A percentile compares a stretch with the other conserved stretches of the same genome.
phyloP scores from a whole-genome alignment of 768 basidiomycete species.

The Lactarius tabidus region DNA sequence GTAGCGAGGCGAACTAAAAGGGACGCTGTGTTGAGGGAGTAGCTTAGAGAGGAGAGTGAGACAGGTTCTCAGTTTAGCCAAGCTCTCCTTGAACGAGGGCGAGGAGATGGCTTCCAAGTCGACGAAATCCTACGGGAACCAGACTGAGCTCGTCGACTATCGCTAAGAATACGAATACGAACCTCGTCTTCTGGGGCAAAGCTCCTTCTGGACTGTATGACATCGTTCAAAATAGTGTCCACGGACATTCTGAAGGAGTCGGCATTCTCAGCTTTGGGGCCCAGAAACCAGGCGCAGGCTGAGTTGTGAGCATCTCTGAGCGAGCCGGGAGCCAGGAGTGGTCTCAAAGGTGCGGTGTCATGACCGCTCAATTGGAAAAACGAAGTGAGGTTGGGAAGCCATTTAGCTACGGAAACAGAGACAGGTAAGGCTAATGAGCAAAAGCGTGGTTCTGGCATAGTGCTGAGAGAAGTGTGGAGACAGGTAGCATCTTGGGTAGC shows the following conservation, averaged over 20 bases:
- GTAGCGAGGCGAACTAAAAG: slow-evolving; percentile 41
- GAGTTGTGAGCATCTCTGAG: slow-evolving; percentile 25
- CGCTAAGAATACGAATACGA: slow-evolving; percentile 3
- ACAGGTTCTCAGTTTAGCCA: slow-evolving; percentile 26
- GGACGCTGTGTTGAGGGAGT: slow-evolving; percentile 35
- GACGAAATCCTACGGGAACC: slow-evolving; percentile 27
- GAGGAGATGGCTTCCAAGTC: slow-evolving; percentile 24
- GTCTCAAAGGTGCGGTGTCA: not conserved
- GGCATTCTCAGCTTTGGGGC: slow-evolving; percentile 38
- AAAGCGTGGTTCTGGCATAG: not conserved
- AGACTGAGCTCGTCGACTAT: not conserved
- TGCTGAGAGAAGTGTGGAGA: not conserved
- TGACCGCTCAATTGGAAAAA: not conserved
- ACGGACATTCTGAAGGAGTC: slow-evolving; percentile 32
- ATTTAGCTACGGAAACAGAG: not conserved
- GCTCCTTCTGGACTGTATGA: slow-evolving; percentile 27
- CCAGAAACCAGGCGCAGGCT: slow-evolving; percentile 39
- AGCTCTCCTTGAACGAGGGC: slow-evolving; percentile 25
- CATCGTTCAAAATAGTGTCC: slow-evolving; percentile 28
- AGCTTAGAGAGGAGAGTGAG: slow-evolving; percentile 23
- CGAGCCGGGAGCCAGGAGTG: slow-evolving; percentile 6
- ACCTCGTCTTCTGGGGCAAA: slow-evolving; percentile 35
- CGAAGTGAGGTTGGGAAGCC: slow-evolving; percentile 7
- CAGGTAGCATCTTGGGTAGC: too few species aligned
- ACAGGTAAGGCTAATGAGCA: not conserved